These are phyloP conservation scores for Fusarium pseudonygamai DNA, from an alignment of 2,329 filamentous ascomycete genomes.

Conservation along the genomic window DNA sequence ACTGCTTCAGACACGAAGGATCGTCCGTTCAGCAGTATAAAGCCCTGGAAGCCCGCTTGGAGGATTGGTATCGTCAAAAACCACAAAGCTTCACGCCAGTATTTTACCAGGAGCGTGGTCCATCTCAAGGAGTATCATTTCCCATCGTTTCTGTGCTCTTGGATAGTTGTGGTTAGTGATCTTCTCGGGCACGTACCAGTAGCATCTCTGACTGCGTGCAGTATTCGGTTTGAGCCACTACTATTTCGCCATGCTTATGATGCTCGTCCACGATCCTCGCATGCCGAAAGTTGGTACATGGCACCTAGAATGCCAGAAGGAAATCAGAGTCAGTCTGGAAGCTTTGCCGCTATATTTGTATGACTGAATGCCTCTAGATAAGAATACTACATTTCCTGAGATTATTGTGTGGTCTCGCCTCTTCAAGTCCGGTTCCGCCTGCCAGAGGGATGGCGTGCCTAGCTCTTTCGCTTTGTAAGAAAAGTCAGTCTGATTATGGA, in stretches of 20 bases:
- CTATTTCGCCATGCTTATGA: not conserved
- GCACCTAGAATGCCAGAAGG: not conserved
- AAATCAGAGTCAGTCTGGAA: not conserved
- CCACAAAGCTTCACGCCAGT: not conserved
- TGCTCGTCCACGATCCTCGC: not conserved
- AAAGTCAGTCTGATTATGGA: too few relatives aligned
- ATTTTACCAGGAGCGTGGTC: not conserved
- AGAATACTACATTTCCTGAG: not conserved
- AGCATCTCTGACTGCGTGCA: not conserved
- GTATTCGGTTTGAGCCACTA: not conserved
- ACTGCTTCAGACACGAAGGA: not conserved
- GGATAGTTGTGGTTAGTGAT: not conserved
- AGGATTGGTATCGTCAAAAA: not conserved
- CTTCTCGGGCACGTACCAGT: fast-evolving
- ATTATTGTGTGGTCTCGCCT: not conserved
- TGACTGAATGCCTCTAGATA: not conserved
- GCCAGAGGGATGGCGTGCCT: not conserved
- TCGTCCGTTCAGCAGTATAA: not conserved
- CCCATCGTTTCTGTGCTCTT: not conserved
- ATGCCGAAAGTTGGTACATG: not conserved
- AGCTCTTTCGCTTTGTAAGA: not conserved
- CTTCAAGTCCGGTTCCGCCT: not conserved
- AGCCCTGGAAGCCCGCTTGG: not conserved
- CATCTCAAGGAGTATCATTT: not conserved
- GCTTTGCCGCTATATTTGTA: fast-evolving